These are phyloP conservation scores for Suhomyces yuchorum DNA, from an alignment of 1,139 yeast genomes.

Conservation along the genomic window DNA sequence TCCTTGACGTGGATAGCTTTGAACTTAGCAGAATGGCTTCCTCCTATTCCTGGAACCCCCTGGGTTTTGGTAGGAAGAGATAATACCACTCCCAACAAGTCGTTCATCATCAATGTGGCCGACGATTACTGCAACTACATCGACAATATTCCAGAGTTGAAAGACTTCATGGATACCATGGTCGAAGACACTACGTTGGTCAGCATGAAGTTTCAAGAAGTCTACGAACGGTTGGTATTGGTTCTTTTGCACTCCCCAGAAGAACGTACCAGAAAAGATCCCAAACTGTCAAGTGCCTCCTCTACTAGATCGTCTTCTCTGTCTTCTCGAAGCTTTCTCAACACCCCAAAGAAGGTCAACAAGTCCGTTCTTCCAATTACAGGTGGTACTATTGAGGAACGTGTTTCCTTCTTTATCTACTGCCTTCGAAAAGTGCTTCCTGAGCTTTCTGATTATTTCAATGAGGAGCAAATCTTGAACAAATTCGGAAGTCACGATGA, in stretches of 20 bases:
- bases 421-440: conserved; percentile 67
- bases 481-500: conserved; percentile 68
- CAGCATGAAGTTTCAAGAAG: conserved; percentile 60
- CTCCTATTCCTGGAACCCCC: conserved; percentile 54
- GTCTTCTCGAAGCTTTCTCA: conserved; percentile 5
- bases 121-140: conserved; percentile 53
- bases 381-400: conserved; percentile 70
- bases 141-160: conserved; percentile 34
- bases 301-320: conserved; percentile 10
- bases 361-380: conserved; percentile 49
- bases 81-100: conserved; percentile 23
- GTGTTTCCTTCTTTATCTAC: conserved; percentile 73
- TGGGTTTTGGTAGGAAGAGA: conserved; percentile 51
- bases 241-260: conserved; percentile 77
- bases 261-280: conserved; percentile 17
- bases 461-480: conserved; percentile 75
- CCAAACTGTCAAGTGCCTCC: background rate
- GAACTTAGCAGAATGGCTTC: conserved; percentile 88
- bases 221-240: conserved; percentile 74
- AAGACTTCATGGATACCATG: conserved; percentile 28
- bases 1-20: conserved; percentile 87
- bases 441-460: conserved; percentile 73
- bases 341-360: conserved; percentile 25
- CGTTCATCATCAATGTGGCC: conserved; percentile 42
- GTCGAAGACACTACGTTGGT: conserved; percentile 31